These are phyloP conservation scores for Cyathus pygmaeus DNA, from an alignment of 1,284 basidiomycete species.

Conservation along the genomic window DNA sequence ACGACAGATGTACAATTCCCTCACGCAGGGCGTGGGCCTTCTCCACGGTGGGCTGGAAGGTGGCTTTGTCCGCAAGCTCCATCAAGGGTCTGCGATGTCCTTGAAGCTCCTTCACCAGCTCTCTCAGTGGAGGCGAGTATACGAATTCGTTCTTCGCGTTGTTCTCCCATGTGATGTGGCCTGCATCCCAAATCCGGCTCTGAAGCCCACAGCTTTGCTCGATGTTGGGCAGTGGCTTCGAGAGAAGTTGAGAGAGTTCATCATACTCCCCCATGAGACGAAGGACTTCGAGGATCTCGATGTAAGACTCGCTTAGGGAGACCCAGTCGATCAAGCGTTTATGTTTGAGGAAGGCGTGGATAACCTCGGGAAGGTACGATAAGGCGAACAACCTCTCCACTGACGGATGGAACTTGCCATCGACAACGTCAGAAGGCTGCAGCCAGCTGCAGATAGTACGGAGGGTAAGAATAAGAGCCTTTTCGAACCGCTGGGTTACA, in stretches of 20 bases:
- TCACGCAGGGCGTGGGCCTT: conserved; percentile 47
- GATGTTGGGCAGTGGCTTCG: conserved; percentile 17
- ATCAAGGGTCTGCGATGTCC: conserved; percentile 31
- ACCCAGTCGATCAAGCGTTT: conserved; percentile 42
- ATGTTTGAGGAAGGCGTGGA: conserved; percentile 37
- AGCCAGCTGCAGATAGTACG: conserved; percentile 28
- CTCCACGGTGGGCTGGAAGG: conserved; percentile 41
- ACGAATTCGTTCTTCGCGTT: neutral
- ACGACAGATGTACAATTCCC: conserved; percentile 43
- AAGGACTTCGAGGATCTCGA: conserved; percentile 34
- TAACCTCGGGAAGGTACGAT: conserved; percentile 38
- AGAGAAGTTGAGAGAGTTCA: conserved; percentile 21
- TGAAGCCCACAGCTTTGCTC: conserved; percentile 20
- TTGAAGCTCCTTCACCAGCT: conserved; percentile 39
- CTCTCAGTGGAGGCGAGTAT: conserved; percentile 21
- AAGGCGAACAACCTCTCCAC: conserved; percentile 23
- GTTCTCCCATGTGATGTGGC: conserved; percentile 16
- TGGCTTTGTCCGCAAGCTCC: conserved; percentile 31
- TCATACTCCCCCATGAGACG: conserved; percentile 32
- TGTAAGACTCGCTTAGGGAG: conserved; percentile 37
- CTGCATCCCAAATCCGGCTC: conserved; percentile 22
- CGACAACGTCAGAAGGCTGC: conserved; percentile 9
- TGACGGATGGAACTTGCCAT: conserved; percentile 9
- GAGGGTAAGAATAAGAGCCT: conserved; percentile 30
- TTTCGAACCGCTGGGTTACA: conserved; percentile 29